These are phyloP conservation scores for Prinsepia uniflora DNA, from an alignment of 306 rosid species.

Conservation along the genomic window DNA sequence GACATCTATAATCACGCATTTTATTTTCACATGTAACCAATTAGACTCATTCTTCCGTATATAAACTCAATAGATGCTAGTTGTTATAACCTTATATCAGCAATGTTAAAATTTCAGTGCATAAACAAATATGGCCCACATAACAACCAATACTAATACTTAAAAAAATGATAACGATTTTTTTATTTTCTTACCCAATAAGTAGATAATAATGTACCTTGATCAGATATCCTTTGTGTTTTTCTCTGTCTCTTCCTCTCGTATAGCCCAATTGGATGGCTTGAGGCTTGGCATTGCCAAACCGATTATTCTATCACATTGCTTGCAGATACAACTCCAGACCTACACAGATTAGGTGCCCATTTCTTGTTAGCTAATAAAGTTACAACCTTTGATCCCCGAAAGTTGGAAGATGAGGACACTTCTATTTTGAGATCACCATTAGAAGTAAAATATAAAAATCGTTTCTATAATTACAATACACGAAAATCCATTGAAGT, in stretches of 20 bases:
- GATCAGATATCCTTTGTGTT: slow-evolving; percentile 64
- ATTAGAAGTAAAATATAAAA: too few relatives aligned
- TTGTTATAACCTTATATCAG: not conserved
- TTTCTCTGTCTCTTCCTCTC: slow-evolving; percentile 63
- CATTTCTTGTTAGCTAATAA: too few relatives aligned
- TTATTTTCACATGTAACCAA: not conserved
- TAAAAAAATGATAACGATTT: not conserved
- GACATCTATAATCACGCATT: not conserved
- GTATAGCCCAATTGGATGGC: slow-evolving; percentile 66
- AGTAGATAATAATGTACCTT: slow-evolving; percentile 43
- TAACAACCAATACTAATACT: not conserved
- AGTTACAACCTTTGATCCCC: too few relatives aligned
- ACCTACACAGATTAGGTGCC: too few relatives aligned
- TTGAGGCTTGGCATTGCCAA: slow-evolving; percentile 48
- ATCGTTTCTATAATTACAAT: too few relatives aligned
- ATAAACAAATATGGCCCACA: not conserved
- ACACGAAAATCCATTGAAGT: too few relatives aligned
- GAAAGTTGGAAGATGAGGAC: too few relatives aligned
- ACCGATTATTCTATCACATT: slow-evolving; percentile 41
- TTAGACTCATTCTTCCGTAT: not conserved
- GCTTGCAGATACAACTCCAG: too few relatives aligned
- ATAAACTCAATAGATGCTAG: not conserved
- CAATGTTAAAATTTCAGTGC: not conserved
- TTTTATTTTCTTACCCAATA: not conserved
- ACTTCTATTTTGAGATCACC: too few relatives aligned